Percentiles rank a stretch among this genome's conserved stretches.
Evolutionary conservation across 495 filamentous ascomycete genomes (phyloP).

Genomic region (Amniculicola lignicola): DNA sequence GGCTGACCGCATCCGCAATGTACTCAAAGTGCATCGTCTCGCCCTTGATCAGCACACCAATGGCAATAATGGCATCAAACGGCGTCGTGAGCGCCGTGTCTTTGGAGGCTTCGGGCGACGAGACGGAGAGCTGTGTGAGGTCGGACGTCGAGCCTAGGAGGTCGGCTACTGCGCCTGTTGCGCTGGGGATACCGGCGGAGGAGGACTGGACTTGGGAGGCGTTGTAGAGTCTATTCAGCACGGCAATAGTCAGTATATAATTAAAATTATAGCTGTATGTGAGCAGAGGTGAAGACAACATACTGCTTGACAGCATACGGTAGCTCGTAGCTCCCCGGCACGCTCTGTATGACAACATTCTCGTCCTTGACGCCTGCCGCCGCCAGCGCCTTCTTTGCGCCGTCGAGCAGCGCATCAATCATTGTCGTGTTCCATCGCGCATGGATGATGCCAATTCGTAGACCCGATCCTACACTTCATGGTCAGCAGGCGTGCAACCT

Average conservation of each 20-base stretch:
- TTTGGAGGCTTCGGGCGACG: constrained; percentile 39
- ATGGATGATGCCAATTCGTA: constrained; percentile 92
- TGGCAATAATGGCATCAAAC: constrained; percentile 91
- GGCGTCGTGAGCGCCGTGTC: constrained; percentile 50
- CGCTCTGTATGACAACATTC: constrained; percentile 83
- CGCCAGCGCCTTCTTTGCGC: constrained; percentile 60
- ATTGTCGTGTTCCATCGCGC: constrained; percentile 86
- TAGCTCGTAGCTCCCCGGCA: constrained; percentile 92
- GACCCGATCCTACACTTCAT: constrained; percentile 58
- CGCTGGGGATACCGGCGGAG: constrained; percentile 48
- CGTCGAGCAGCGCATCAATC: constrained; percentile 75
- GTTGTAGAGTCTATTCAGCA: constrained; percentile 60
- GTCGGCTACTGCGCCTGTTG: constrained; percentile 69
- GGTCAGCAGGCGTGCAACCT: constrained; percentile 3
- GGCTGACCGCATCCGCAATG: constrained; percentile 84
- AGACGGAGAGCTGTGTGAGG: constrained; percentile 60
- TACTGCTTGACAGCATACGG: constrained; percentile 83
- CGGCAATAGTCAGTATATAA: neutral
- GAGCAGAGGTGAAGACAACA: no score
- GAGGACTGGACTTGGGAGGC: constrained; percentile 81
- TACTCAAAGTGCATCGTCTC: constrained; percentile 99
- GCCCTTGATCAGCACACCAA: constrained; percentile 95
- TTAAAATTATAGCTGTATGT: no score
- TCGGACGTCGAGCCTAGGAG: constrained; percentile 67
- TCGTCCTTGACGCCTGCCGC: constrained; percentile 75